Evolutionary conservation across 1,139 yeast species (phyloP).

Genomic region (Citeromyces hawaiiensis): DNA sequence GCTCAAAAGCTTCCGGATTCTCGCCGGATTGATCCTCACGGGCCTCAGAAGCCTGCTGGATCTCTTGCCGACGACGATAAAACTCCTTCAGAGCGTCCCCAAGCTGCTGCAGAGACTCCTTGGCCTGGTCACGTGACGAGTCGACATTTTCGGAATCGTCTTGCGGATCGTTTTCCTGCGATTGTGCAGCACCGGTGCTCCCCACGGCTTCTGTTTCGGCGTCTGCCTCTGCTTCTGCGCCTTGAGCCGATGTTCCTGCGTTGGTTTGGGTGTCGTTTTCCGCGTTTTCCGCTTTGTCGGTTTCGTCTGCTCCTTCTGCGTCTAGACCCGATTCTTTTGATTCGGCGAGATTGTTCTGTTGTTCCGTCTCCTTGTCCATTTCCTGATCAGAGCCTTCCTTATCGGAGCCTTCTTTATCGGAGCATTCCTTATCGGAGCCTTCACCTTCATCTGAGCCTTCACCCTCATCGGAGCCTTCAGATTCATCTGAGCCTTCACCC

Average conservation of each 20-base stretch:
- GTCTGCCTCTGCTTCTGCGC: slow-evolving; percentile 55
- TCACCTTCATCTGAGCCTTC: slow-evolving; percentile 15
- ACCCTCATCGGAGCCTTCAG: slow-evolving; percentile 16
- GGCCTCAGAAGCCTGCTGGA: slow-evolving; percentile 41
- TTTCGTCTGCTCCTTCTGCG: slow-evolving; percentile 34
- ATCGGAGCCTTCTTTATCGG: slow-evolving; percentile 13
- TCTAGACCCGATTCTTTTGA: slow-evolving; percentile 16
- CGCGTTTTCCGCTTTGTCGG: slow-evolving; percentile 42
- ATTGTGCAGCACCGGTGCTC: slow-evolving; percentile 44
- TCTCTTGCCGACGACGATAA: slow-evolving; percentile 84
- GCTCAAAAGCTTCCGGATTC: slow-evolving; percentile 84
- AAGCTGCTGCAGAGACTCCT: slow-evolving; percentile 70
- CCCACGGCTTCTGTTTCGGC: slow-evolving; percentile 65
- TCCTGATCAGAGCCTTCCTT: slow-evolving; percentile 17
- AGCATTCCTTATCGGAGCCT: slow-evolving; percentile 14
- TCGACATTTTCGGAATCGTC: slow-evolving; percentile 16
- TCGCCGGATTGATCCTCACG: slow-evolving; percentile 44
- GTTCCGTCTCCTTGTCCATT: slow-evolving; percentile 12
- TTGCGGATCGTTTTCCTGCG: slow-evolving; percentile 27
- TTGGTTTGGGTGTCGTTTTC: slow-evolving; percentile 65
- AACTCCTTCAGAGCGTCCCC: slow-evolving; percentile 89
- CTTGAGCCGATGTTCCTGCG: slow-evolving; percentile 61
- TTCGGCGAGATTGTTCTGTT: slow-evolving; percentile 2
- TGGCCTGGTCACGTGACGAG: slow-evolving; percentile 53
- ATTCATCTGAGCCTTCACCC: background rate